A percentile compares a stretch with the other conserved stretches of the same genome.
Conservation (phyloP, 1,139 yeast genomes). For the Candida gigantensis region DNA sequence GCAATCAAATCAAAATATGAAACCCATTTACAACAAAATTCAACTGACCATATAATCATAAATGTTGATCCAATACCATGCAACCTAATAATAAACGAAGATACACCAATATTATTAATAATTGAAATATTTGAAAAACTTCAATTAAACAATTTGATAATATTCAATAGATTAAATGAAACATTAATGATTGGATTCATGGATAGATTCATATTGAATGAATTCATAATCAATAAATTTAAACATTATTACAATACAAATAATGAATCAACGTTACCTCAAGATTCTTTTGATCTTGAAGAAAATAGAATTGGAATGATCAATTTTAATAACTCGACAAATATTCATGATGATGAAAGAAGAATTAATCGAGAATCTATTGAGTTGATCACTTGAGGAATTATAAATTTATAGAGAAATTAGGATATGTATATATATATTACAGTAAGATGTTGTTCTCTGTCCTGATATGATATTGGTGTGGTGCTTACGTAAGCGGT, state of each 20-base stretch:
- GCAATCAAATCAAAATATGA: conserved; percentile 23
- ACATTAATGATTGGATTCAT: conserved; percentile 40
- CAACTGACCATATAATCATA: conserved; percentile 16
- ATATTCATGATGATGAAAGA: conserved; percentile 10
- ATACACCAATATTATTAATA: conserved; percentile 36
- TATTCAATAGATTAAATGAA: conserved; percentile 21
- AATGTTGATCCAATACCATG: conserved; percentile 23
- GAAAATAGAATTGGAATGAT: background rate
- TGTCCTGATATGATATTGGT: no score
- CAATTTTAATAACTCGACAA: conserved; percentile 6
- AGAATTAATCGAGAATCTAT: conserved; percentile 24
- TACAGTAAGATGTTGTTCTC: no score
- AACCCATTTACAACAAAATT: conserved; percentile 25
- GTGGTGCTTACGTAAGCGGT: no score
- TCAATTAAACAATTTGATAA: conserved; percentile 37
- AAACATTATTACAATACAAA: conserved; percentile 21
- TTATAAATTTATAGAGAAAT: background rate
- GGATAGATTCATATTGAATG: conserved; percentile 40
- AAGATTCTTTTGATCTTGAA: conserved; percentile 20
- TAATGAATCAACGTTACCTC: conserved; percentile 10
- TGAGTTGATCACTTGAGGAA: conserved; percentile 34
- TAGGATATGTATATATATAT: background rate
- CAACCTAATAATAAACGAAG: conserved; percentile 30
- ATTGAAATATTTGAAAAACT: conserved; percentile 45
- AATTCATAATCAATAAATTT: conserved; percentile 33